Percentiles rank a stretch among this genome's conserved stretches.
phyloP scores from a whole-genome alignment of 2,329 filamentous ascomycete species.

The Lecanicillium sp. region DNA sequence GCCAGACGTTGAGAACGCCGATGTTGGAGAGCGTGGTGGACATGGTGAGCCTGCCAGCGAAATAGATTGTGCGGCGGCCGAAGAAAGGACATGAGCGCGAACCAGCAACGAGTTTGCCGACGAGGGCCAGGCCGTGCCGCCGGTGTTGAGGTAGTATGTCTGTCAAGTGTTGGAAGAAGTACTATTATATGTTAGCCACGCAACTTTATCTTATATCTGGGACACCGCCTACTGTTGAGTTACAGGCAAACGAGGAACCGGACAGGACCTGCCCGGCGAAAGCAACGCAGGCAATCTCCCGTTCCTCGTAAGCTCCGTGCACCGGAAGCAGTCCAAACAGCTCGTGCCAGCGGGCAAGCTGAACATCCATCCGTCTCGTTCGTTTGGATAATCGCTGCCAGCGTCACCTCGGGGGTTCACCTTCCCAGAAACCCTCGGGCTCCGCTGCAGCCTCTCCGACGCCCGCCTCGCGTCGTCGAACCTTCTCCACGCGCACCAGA shows the following conservation, averaged over 20 bases:
- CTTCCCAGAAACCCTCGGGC: slow-evolving; percentile 20
- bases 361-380: slow-evolving; percentile 22
- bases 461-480: slow-evolving; percentile 19
- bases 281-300: slow-evolving; percentile 36
- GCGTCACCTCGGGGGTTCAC: slow-evolving; percentile 20
- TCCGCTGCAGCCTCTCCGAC: slow-evolving; percentile 17
- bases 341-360: slow-evolving; percentile 26
- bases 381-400: slow-evolving; percentile 40
- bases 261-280: slow-evolving; percentile 35
- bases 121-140: slow-evolving; percentile 37
- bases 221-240: slow-evolving; percentile 27
- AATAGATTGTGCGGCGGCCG: slow-evolving; percentile 37
- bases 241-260: slow-evolving; percentile 34
- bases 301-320: slow-evolving; percentile 40
- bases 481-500: slow-evolving; percentile 33
- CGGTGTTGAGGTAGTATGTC: slow-evolving; percentile 46
- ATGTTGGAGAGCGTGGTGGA: slow-evolving; percentile 35
- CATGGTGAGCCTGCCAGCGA: slow-evolving; percentile 35
- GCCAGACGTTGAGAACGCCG: slow-evolving; percentile 38
- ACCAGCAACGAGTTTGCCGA: slow-evolving; percentile 37
- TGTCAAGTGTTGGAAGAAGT: slow-evolving; percentile 37
- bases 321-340: slow-evolving; percentile 42
- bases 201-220: background rate
- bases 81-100: slow-evolving; percentile 31
- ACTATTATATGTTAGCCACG: slow-evolving; percentile 19